phyloP scores from a whole-genome alignment of 352 stramenopile species.

The Aphanomyces euteiches region DNA sequence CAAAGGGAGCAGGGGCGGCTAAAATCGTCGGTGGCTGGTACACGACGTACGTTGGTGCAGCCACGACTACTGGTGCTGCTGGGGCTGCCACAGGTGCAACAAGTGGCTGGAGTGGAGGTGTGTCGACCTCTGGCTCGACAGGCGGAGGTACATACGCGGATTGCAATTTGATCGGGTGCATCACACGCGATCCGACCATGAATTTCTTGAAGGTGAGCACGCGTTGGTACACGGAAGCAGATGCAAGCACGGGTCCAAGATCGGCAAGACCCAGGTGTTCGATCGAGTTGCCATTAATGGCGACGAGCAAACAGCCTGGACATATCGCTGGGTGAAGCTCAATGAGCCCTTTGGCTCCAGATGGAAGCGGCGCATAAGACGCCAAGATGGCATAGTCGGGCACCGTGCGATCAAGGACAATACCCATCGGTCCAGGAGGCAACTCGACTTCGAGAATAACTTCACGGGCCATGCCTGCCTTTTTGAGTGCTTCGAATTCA shows the following conservation, averaged over 20 bases:
- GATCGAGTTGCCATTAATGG: constrained; percentile 71
- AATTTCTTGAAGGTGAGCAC: constrained; percentile 84
- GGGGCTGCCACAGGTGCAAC: constrained; percentile 15
- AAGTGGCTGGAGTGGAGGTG: constrained; percentile 21
- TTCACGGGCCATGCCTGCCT: constrained; percentile 50
- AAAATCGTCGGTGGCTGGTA: too few species aligned
- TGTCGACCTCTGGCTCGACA: constrained; percentile 23
- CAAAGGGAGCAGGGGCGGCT: constrained; percentile 4
- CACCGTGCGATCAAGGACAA: constrained; percentile 78
- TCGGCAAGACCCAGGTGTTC: constrained; percentile 68
- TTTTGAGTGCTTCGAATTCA: constrained; percentile 36
- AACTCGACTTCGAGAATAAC: constrained; percentile 80
- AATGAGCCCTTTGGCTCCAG: constrained; percentile 64
- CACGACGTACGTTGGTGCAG: too few species aligned
- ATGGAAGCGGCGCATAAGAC: constrained; percentile 64
- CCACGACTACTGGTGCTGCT: background rate
- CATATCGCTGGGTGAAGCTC: constrained; percentile 78
- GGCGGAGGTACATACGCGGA: constrained; percentile 64
- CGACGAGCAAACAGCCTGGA: constrained; percentile 69
- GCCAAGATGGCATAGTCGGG: constrained; percentile 74
- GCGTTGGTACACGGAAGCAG: constrained; percentile 50
- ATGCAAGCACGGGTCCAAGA: constrained; percentile 63
- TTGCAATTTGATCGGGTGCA: constrained; percentile 65
- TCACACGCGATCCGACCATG: constrained; percentile 63
- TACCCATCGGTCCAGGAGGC: constrained; percentile 70